Evolutionary conservation across 2,329 filamentous ascomycete genomes (phyloP), one percentile per base, ranked within the genome.

Genomic region (Pyrenophora seminiperda): DNA sequence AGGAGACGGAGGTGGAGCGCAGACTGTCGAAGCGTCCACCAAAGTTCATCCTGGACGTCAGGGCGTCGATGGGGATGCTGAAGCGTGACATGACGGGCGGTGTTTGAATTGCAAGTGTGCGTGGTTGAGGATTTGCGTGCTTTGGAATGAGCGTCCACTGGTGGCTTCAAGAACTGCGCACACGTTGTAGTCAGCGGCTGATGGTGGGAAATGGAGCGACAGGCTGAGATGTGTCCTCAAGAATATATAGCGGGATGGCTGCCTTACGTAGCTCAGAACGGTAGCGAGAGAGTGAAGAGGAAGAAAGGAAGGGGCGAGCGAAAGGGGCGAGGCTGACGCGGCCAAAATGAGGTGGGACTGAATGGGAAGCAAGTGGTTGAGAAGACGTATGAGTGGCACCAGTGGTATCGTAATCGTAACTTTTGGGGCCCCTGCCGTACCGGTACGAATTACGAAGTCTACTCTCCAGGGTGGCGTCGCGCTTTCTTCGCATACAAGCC

Each of bases 41-140:
- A 55, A 96, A 78, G 77, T 94, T 94, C 74, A 97, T 84, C 65
- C 92, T 88, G 66, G 91, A 96, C 75, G 93, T 96, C 74, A 97
- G 78, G 69, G 88, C 85, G 75, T 96, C 92, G 68, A 97, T 81
- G 49, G 94, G 94, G 64, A 99, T 94, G 81, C 90, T 90, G 71
- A 97, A 90, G 74, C 90, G 86, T 63, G 89, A 82, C 91, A 96
- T 96, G 69, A 66, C 74, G 56, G 58, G 46, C 10, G 56, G 48
- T 31, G 48, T 33, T 24, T 45, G 44, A 29, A 50, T 22, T 4
- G 47, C 18, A 7, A 20, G 30, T 33, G 47, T 33, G 40, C 19
- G 47, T 15, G 27, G 46, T 41, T 27, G 7, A 11, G 24, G 5
- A 27, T 27, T 27, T 27, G 24, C 24, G 24, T 2, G 13, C 13